Percentiles rank a stretch among this genome's conserved stretches.
Evolutionary conservation across 2,329 filamentous ascomycete genomes (phyloP).

Genomic region (Diplodia sapinea): DNA sequence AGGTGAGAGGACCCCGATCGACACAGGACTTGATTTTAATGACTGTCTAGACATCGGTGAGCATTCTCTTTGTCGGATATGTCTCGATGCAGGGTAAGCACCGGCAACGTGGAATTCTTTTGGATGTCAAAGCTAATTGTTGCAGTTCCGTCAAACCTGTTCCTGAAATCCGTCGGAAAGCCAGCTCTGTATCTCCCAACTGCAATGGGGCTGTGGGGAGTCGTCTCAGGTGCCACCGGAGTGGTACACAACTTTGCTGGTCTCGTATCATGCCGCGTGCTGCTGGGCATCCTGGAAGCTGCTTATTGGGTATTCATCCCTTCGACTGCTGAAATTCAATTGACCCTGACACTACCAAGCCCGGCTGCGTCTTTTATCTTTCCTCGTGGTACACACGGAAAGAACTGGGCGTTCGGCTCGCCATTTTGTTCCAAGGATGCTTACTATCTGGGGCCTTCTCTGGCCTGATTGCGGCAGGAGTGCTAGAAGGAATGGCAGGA

Average conservation of each 20-base stretch:
- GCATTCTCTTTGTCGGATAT: slow-evolving; percentile 62
- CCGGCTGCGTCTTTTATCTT: slow-evolving; percentile 35
- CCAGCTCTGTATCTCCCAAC: slow-evolving; percentile 48
- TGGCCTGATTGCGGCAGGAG: slow-evolving; percentile 32
- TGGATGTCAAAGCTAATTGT: slow-evolving; percentile 46
- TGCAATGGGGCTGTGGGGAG: slow-evolving; percentile 51
- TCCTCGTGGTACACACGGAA: slow-evolving; percentile 34
- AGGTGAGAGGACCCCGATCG: slow-evolving; percentile 8
- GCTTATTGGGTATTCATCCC: slow-evolving; percentile 52
- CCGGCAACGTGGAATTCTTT: slow-evolving; percentile 52
- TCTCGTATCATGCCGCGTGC: slow-evolving; percentile 57
- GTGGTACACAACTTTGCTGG: slow-evolving; percentile 53
- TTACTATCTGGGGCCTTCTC: slow-evolving; percentile 31
- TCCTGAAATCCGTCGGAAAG: slow-evolving; percentile 44
- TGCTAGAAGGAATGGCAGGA: slow-evolving; percentile 38
- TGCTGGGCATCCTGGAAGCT: slow-evolving; percentile 60
- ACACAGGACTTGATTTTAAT: too few relatives aligned
- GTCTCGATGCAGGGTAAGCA: slow-evolving; percentile 50
- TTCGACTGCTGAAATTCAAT: neutral
- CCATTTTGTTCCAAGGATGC: slow-evolving; percentile 31
- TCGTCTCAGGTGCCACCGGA: slow-evolving; percentile 49
- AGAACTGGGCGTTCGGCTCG: slow-evolving; percentile 33
- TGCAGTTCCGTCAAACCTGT: slow-evolving; percentile 51
- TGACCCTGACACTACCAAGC: neutral
- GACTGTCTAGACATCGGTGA: slow-evolving; percentile 58